A percentile compares a stretch with the other conserved stretches of the same genome.
phyloP scores from a whole-genome alignment of 352 stramenopile genomes.

The Phytophthora pinifolia region DNA sequence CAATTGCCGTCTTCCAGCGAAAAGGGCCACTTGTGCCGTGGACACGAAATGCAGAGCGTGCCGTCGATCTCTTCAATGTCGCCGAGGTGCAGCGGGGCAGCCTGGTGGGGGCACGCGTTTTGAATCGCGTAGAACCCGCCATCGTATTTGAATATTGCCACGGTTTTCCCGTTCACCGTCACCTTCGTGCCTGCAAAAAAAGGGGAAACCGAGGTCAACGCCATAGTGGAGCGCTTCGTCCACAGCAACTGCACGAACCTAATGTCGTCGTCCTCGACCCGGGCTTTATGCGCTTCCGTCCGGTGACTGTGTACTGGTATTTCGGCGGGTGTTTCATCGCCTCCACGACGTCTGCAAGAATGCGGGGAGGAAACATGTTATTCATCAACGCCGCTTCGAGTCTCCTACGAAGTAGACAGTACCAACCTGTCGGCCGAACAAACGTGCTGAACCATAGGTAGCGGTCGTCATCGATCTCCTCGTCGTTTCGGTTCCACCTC shows the following conservation, averaged over 20 bases:
- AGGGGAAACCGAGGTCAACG: neutral
- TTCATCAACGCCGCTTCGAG: neutral
- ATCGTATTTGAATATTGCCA: conserved; percentile 86
- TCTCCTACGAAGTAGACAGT: neutral
- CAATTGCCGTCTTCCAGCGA: conserved; percentile 76
- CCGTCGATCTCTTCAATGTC: conserved; percentile 88
- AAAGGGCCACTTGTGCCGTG: conserved; percentile 82
- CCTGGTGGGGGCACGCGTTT: conserved; percentile 78
- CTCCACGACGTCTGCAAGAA: conserved; percentile 68
- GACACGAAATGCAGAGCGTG: conserved; percentile 68
- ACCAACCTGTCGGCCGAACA: conserved; percentile 55
- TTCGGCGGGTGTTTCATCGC: conserved; percentile 63
- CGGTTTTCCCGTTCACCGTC: conserved; percentile 59
- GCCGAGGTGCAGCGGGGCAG: conserved; percentile 75
- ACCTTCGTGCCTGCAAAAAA: conserved; percentile 48
- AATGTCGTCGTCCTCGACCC: conserved; percentile 55
- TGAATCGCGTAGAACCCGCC: conserved; percentile 73
- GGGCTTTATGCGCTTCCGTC: conserved; percentile 70
- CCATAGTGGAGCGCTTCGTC: neutral
- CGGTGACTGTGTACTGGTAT: conserved; percentile 78
- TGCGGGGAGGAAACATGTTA: neutral
- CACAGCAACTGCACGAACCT: conserved; percentile 34
- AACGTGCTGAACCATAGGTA: conserved; percentile 74
- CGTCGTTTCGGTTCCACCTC: conserved; percentile 15
- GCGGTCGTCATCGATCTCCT: conserved; percentile 20